Evolutionary conservation across 768 basidiomycete species (phyloP).

Genomic region (Leccinum truebloodii): DNA sequence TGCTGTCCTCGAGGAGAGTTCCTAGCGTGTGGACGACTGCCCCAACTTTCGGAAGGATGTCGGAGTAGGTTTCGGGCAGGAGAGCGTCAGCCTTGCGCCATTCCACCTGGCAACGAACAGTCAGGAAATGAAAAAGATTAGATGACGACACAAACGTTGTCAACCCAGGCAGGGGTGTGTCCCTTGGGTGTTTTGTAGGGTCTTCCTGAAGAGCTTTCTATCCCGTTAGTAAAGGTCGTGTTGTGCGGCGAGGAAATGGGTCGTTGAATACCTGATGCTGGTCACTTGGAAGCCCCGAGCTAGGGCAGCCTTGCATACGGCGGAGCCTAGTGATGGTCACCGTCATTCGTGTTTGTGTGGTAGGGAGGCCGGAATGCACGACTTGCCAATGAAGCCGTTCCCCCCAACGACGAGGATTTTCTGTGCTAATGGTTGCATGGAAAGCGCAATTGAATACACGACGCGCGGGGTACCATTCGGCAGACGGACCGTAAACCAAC

Average conservation of each 20-base stretch:
- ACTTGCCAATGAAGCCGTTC: constrained; percentile 91
- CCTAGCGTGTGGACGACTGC: constrained; percentile 95
- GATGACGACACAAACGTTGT: constrained; percentile 50
- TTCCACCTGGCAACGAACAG: constrained; percentile 56
- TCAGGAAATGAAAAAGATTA: constrained; percentile 10
- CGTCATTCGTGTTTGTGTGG: constrained; percentile 1
- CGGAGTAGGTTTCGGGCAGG: constrained; percentile 67
- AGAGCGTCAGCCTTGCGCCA: constrained; percentile 89
- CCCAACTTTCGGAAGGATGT: constrained; percentile 62
- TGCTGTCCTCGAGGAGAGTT: constrained; percentile 76
- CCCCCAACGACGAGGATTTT: constrained; percentile 96
- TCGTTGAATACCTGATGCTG: constrained; percentile 69
- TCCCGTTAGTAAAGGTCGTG: neutral
- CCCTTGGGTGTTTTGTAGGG: constrained; percentile 90
- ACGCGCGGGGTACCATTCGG: neutral
- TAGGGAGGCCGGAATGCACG: neutral
- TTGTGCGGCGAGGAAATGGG: neutral
- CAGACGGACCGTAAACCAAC: neutral
- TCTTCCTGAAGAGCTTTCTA: constrained; percentile 76
- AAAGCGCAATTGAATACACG: neutral
- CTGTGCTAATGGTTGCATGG: constrained; percentile 37
- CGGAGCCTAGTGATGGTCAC: constrained; percentile 64
- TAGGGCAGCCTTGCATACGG: constrained; percentile 87
- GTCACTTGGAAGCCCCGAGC: constrained; percentile 83
- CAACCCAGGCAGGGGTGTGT: constrained; percentile 84